These are phyloP conservation scores for Sclerotinia subarctica DNA, from an alignment of 2,329 filamentous ascomycete genomes.

Conservation along the genomic window DNA sequence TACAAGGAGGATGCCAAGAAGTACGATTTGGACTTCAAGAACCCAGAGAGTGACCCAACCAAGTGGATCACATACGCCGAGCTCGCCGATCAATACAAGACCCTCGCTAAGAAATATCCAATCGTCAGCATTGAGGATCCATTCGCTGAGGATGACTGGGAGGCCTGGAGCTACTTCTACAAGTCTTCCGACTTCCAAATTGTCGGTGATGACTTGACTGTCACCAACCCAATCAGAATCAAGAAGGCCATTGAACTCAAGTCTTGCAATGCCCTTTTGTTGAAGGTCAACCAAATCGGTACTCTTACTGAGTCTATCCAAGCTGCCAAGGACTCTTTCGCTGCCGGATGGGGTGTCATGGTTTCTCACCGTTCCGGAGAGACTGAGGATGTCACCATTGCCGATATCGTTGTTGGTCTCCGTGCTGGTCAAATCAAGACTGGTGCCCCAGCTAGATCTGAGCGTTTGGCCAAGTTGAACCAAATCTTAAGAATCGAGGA, in stretches of 20 bases:
- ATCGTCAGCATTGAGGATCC: slow-evolving; percentile 99
- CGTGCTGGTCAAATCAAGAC: slow-evolving; percentile 98
- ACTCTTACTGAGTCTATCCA: slow-evolving; percentile 98
- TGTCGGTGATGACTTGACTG: slow-evolving; percentile 96
- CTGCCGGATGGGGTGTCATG: slow-evolving; percentile 97
- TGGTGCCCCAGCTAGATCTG: slow-evolving; percentile 90
- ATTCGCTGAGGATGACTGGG: slow-evolving; percentile 99
- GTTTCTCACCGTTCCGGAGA: slow-evolving; percentile 98
- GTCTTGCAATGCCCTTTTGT: slow-evolving; percentile 94
- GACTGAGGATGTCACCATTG: slow-evolving; percentile 99
- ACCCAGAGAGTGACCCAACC: slow-evolving; percentile 89
- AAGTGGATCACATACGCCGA: slow-evolving; percentile 99
- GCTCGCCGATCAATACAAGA: slow-evolving; percentile 87
- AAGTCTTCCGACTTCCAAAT: slow-evolving; percentile 99
- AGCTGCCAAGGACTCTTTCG: slow-evolving; percentile 97
- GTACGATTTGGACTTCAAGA: slow-evolving; percentile 99
- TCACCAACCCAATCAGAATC: slow-evolving; percentile 98
- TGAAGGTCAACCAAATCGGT: slow-evolving; percentile 99
- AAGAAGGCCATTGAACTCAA: slow-evolving; percentile 99
- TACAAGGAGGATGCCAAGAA: slow-evolving; percentile 98
- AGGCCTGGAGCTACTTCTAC: slow-evolving; percentile 99
- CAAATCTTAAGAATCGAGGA: slow-evolving; percentile 99
- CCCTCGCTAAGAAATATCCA: slow-evolving; percentile 89
- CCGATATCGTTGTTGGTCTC: slow-evolving; percentile 96
- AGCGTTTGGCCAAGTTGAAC: slow-evolving; percentile 99